Base-by-base conservation (phyloP, 2,329 filamentous ascomycete species). In the Aurifilum marmelostoma region DNA sequence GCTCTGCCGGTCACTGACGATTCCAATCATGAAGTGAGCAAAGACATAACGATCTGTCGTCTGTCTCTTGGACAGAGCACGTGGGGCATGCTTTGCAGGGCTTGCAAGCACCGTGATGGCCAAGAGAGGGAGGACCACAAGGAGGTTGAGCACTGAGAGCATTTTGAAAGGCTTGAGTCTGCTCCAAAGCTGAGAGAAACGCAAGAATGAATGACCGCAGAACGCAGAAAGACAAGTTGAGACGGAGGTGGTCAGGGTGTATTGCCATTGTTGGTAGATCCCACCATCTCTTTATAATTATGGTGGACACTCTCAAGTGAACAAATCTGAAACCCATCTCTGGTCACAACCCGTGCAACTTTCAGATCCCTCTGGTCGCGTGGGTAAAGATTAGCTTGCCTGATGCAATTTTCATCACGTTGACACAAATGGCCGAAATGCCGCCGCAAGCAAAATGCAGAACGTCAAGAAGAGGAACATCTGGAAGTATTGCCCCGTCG, bases 1-100 rank as follows among this genome's bases (percentile, higher is more conserved):
- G 66, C 76, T 81, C 60, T 77, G 75, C 52, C 83, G 80, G 60
- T 82, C 80, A 56, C 79, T 77, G 29, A 80, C 77, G 43, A 85
- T 83, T 12, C 83, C 82, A 27, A 84, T 78, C 83, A 82, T 83
- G 72, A 82, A 83, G 72, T 83, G 81, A 67, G 78, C 80, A 63
- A 82, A 82, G 7, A 83, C 81, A 5, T 82, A 74, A 9, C 67
- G 64, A 56, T 69, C 67, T 14, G 63, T 65, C 27, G 41, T 32
- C 27, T 43, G 39, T 16, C 16, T 43, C 39, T 37, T 43, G 8
- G 41, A 21, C 16, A 63, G 21, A 16, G 61, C 27, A 18, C 12
- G 61, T 4, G 41, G 9, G 37, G 9, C 41, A 24, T 50, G 6
- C 3, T 29, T 9, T 7, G 4, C 27, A 3, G 7, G 6, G 16